Evolutionary conservation across 2,329 filamentous ascomycete genomes (phyloP).

Genomic region (Scedosporium boydii): DNA sequence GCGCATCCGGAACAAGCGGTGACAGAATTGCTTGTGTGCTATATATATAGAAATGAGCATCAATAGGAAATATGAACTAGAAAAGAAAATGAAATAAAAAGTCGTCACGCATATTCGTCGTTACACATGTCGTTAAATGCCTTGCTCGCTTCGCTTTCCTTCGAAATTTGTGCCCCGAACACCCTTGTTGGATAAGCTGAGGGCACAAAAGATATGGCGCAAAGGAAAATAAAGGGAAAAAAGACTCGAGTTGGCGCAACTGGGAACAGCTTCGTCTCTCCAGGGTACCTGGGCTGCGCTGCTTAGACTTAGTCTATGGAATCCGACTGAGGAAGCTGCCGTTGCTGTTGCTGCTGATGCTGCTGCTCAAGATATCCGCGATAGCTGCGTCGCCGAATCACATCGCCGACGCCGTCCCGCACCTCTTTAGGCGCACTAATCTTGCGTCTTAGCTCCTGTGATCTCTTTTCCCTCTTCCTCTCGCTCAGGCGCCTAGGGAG

Average conservation of each 20-base stretch:
- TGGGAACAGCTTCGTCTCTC: neutral
- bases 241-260: neutral
- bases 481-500: slow-evolving; percentile 48
- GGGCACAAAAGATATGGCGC: too few species aligned
- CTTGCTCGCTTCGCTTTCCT: neutral
- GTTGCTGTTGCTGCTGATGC: neutral
- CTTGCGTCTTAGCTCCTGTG: slow-evolving; percentile 46
- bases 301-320: too few species aligned
- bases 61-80: neutral
- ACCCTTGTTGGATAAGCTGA: neutral
- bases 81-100: slow-evolving; percentile 5
- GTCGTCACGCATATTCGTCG: neutral
- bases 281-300: too few species aligned
- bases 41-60: neutral
- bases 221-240: neutral
- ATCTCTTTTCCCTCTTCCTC: slow-evolving; percentile 47
- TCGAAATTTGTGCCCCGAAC: neutral
- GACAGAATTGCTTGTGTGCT: neutral
- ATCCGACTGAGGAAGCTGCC: too few species aligned
- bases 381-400: slow-evolving; percentile 37
- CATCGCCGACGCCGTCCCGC: slow-evolving; percentile 47
- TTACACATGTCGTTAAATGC: neutral
- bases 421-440: slow-evolving; percentile 52
- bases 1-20: neutral
- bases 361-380: neutral